Base-by-base conservation (phyloP, 1,139 yeast genomes). In the Debaryomycetaceae sp. region DNA sequence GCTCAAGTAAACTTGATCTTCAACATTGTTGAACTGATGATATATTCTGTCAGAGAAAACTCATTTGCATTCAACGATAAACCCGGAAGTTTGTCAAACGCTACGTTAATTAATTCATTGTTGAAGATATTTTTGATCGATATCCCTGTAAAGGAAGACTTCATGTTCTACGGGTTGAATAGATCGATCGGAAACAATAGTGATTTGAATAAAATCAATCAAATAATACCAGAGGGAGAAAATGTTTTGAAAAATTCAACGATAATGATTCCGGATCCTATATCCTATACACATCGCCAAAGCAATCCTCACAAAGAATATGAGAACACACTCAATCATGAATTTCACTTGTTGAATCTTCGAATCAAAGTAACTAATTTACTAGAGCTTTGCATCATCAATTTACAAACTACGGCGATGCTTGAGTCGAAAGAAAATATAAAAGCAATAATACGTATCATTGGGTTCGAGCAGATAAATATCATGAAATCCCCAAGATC, bases 141-240 rank as follows among this genome's bases (percentile, higher is more conserved):
- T 19, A 56, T 73, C 4, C 70, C 75, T 0, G 52, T 67, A 30
- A 63, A 61, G 36, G 64, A 61, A 2, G 74, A 68, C 41, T 67
- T 73, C 38, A 58, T 64, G 56, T 64, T 73, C 36, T 74, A 64
- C 49, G 85, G 87, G 0, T 58, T 82, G 40, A 80, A 78, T 51
- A 53, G 83, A 45, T 47, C 68, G 2, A 44, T 78, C 26, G 87
- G 87, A 0, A 76, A 76, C 45, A 79, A 78, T 47, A 43, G 47
- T 4, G 78, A 71, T 50, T 60, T 67, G 31, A 43, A 44, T 1
- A 63, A 61, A 36, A 49, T 72, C 28, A 66, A 66, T 39, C 48
- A 58, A 9, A 57, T 63, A 8, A 54, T 70, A 5, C 75, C 75
- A 0, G 36, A 39, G 5, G 50, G 54, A 0, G 55, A 53, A 34